phyloP scores from a whole-genome alignment of 2,329 filamentous ascomycete genomes.

The Fusarium hostae region DNA sequence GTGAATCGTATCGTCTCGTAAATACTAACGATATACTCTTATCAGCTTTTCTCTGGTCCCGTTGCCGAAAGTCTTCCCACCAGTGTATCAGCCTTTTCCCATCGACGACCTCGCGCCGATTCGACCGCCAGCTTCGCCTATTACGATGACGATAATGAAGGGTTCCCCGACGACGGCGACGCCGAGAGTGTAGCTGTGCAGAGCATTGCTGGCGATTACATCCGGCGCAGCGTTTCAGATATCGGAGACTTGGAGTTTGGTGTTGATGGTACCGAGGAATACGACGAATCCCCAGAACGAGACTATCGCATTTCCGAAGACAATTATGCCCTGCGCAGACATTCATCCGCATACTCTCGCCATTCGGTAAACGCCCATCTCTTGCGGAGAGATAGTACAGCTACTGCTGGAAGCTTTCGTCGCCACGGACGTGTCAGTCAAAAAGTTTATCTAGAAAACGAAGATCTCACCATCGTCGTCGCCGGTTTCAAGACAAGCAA shows the following conservation, averaged over 20 bases:
- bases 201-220: conserved; percentile 39
- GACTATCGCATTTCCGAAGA: conserved; percentile 55
- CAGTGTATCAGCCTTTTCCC: conserved; percentile 90
- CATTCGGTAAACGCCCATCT: conserved; percentile 71
- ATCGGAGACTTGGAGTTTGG: conserved; percentile 54
- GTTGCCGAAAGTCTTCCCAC: conserved; percentile 96
- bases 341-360: conserved; percentile 70
- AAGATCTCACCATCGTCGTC: conserved; percentile 93
- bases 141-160: conserved; percentile 73
- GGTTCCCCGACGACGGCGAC: conserved; percentile 48
- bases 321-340: conserved; percentile 65
- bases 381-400: conserved; percentile 75
- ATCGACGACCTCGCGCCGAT: conserved; percentile 82
- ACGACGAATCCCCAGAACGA: conserved; percentile 54
- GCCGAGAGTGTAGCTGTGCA: conserved; percentile 47
- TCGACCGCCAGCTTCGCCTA: conserved; percentile 92
- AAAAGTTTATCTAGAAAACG: conserved; percentile 91
- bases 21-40: background rate
- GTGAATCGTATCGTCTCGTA: background rate
- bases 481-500: conserved; percentile 87
- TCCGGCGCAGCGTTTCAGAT: conserved; percentile 50
- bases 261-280: conserved; percentile 55
- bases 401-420: conserved; percentile 74
- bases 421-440: conserved; percentile 77
- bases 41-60: conserved; percentile 84